Evolutionary conservation across 1,284 basidiomycete species (phyloP).

Genomic region (Megacollybia platyphylla): DNA sequence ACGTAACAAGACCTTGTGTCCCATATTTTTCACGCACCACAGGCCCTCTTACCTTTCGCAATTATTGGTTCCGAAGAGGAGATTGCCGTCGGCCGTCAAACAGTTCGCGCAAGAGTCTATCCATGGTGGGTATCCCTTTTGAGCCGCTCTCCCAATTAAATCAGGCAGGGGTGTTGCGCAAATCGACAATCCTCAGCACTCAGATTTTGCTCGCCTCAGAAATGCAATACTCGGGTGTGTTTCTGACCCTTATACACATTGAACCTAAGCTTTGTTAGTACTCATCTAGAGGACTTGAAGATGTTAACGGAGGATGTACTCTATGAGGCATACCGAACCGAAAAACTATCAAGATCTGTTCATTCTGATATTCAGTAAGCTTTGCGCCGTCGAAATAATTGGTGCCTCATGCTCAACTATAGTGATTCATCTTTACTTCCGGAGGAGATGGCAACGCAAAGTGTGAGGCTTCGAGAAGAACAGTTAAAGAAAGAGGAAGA

Average conservation of each 20-base stretch:
- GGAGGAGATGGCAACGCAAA: slow-evolving; percentile 90
- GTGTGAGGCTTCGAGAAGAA: slow-evolving; percentile 92
- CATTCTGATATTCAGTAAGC: slow-evolving; percentile 62
- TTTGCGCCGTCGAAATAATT: slow-evolving; percentile 13
- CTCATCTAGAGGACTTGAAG: slow-evolving; percentile 89
- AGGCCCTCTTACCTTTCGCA: slow-evolving; percentile 86
- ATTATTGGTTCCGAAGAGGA: slow-evolving; percentile 96
- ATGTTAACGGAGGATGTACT: slow-evolving; percentile 87
- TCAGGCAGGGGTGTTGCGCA: slow-evolving; percentile 64
- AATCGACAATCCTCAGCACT: slow-evolving; percentile 95
- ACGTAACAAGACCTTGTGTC: slow-evolving; percentile 10
- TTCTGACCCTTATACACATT: slow-evolving; percentile 1
- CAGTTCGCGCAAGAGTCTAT: slow-evolving; percentile 81
- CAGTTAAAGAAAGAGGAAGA: slow-evolving; percentile 93
- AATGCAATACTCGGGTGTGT: slow-evolving; percentile 73
- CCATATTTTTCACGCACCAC: neutral
- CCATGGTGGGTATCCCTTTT: slow-evolving; percentile 47
- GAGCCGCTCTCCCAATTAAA: no score
- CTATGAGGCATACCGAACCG: slow-evolving; percentile 93
- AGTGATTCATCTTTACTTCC: slow-evolving; percentile 65
- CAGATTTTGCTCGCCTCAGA: slow-evolving; percentile 83
- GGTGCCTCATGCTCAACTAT: slow-evolving; percentile 5
- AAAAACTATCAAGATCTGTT: slow-evolving; percentile 84
- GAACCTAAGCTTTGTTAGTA: slow-evolving; percentile 29
- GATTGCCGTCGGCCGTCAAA: slow-evolving; percentile 79